Evolutionary conservation across 352 stramenopile genomes (phyloP).

Genomic region (Globisporangium alternatum): DNA sequence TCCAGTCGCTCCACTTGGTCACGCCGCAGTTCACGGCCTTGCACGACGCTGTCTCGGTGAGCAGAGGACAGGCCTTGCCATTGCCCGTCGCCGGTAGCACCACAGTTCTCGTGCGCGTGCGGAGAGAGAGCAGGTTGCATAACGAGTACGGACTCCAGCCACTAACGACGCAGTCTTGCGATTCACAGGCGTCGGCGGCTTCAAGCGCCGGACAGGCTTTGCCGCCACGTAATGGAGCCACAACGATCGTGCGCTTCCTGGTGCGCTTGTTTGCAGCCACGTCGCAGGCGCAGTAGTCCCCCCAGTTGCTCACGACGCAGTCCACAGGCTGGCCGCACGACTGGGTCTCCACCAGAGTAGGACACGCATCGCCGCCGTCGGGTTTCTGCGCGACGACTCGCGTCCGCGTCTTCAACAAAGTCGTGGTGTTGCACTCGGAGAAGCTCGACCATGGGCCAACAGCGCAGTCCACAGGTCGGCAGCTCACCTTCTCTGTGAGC

Average conservation of each 20-base stretch:
- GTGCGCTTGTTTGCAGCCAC: constrained; percentile 26
- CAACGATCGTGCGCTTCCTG: constrained; percentile 32
- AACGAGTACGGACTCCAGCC: constrained; percentile 43
- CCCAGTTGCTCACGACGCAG: constrained; percentile 52
- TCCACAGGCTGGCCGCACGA: constrained; percentile 35
- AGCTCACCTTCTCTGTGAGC: constrained; percentile 33
- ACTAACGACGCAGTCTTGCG: constrained; percentile 48
- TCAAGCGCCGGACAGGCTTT: constrained; percentile 38
- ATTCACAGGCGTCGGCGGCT: constrained; percentile 29
- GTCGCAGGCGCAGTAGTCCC: constrained; percentile 36
- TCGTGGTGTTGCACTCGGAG: constrained; percentile 32
- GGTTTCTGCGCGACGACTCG: constrained; percentile 26
- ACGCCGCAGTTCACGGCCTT: constrained; percentile 51
- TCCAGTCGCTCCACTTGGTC: constrained; percentile 44
- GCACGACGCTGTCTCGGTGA: constrained; percentile 40
- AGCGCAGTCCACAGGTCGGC: constrained; percentile 43
- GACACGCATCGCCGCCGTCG: constrained; percentile 45
- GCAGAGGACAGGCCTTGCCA: constrained; percentile 41
- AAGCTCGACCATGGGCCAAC: constrained; percentile 43
- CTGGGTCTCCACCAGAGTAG: constrained; percentile 26
- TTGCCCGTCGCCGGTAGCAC: constrained; percentile 23
- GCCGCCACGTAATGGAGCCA: constrained; percentile 33
- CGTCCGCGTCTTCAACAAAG: constrained; percentile 31
- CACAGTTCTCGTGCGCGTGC: constrained; percentile 39
- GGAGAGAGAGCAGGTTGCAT: constrained; percentile 35